These are phyloP conservation scores for Globisporangium abappressorium DNA, from an alignment of 352 stramenopile genomes.

Conservation along the genomic window DNA sequence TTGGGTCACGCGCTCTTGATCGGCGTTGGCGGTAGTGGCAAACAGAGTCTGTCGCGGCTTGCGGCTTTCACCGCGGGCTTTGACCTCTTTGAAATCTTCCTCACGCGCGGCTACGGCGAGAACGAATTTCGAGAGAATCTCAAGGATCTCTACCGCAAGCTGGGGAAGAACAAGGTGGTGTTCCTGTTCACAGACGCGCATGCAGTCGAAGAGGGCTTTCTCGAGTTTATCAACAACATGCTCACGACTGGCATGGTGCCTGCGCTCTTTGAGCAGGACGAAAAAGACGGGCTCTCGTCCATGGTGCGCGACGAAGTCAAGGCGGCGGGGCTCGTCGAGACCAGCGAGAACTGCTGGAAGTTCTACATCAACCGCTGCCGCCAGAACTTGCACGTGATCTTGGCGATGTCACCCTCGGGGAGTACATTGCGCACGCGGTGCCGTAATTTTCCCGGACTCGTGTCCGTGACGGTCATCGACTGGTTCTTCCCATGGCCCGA, in stretches of 20 bases:
- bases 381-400: slow-evolving; percentile 93
- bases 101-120: slow-evolving; percentile 92
- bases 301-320: slow-evolving; percentile 90
- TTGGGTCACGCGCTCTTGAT: slow-evolving; percentile 93
- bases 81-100: slow-evolving; percentile 93
- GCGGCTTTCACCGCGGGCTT: slow-evolving; percentile 93
- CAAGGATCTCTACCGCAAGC: slow-evolving; percentile 91
- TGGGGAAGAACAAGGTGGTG: slow-evolving; percentile 87
- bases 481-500: slow-evolving; percentile 96
- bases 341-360: slow-evolving; percentile 92
- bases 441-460: slow-evolving; percentile 93
- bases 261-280: slow-evolving; percentile 91
- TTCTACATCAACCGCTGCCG: slow-evolving; percentile 93
- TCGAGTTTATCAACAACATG: slow-evolving; percentile 98
- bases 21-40: slow-evolving; percentile 92
- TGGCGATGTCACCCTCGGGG: slow-evolving; percentile 94
- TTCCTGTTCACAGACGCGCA: slow-evolving; percentile 97
- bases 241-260: slow-evolving; percentile 94
- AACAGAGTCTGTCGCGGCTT: slow-evolving; percentile 92
- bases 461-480: slow-evolving; percentile 93
- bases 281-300: slow-evolving; percentile 84
- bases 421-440: slow-evolving; percentile 92
- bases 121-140: slow-evolving; percentile 93
- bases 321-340: slow-evolving; percentile 84
- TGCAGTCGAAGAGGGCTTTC: slow-evolving; percentile 94